Percentiles rank a stretch among this genome's conserved stretches.
Conservation (phyloP, 2,329 filamentous ascomycete genomes). For the Fusarium stilboides region DNA sequence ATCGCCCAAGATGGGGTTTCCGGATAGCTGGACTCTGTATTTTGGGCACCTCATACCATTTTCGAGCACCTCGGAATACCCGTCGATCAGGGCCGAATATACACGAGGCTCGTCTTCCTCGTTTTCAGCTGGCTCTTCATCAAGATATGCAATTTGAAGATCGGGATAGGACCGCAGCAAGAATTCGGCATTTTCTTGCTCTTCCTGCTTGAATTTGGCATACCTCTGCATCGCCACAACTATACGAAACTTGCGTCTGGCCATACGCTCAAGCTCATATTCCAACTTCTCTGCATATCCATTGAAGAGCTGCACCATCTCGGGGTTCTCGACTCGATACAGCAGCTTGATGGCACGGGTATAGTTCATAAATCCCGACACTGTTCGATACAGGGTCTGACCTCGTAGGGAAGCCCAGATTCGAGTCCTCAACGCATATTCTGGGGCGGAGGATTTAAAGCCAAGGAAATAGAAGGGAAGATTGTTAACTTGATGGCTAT, state of each 20-base stretch:
- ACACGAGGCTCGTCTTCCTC: conserved; percentile 96
- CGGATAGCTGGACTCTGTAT: conserved; percentile 97
- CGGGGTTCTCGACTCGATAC: conserved; percentile 98
- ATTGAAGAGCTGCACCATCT: conserved; percentile 99
- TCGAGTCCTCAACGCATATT: conserved; percentile 96
- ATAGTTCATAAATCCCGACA: conserved; percentile 99
- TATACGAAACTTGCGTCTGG: conserved; percentile 98
- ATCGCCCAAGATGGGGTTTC: conserved; percentile 97
- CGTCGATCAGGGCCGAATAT: conserved; percentile 96
- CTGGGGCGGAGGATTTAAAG: conserved; percentile 98
- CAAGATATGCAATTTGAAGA: conserved; percentile 96
- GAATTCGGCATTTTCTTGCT: conserved; percentile 99
- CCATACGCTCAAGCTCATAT: conserved; percentile 97
- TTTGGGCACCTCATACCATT: conserved; percentile 97
- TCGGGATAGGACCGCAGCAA: conserved; percentile 96
- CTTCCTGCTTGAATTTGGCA: conserved; percentile 99
- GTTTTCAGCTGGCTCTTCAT: conserved; percentile 89
- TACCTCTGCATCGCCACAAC: conserved; percentile 98
- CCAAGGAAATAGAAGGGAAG: conserved; percentile 99
- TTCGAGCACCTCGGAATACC: conserved; percentile 98
- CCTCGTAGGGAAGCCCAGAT: conserved; percentile 99
- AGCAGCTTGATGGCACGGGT: conserved; percentile 98
- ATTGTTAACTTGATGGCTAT: conserved; percentile 90
- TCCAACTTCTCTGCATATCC: conserved; percentile 99
- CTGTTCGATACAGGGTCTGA: conserved; percentile 96